Conservation (phyloP, 495 filamentous ascomycete species). For the Aspergillus ellipticus region DNA sequence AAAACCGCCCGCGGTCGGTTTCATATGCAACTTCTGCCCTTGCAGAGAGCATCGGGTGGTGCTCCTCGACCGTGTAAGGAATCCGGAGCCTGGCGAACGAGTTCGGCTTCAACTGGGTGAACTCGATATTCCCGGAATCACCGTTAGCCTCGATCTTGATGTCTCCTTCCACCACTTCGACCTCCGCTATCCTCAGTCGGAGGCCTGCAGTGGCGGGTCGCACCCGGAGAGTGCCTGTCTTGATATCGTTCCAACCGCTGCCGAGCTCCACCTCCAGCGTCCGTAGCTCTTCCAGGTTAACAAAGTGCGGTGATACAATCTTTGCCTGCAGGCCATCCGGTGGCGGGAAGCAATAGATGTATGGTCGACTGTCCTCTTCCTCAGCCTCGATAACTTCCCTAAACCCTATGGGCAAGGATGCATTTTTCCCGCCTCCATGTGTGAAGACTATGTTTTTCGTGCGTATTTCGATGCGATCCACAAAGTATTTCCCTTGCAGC, state of each 20-base stretch:
- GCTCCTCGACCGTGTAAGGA: slow-evolving; percentile 82
- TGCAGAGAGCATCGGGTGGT: slow-evolving; percentile 66
- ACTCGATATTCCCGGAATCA: slow-evolving; percentile 64
- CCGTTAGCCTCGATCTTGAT: slow-evolving; percentile 52
- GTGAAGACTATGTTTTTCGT: slow-evolving; percentile 65
- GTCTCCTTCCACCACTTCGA: slow-evolving; percentile 53
- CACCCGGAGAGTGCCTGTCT: slow-evolving; percentile 64
- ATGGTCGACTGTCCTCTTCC: slow-evolving; percentile 34
- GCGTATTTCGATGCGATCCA: slow-evolving; percentile 67
- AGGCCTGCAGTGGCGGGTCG: slow-evolving; percentile 83
- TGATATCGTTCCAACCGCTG: slow-evolving; percentile 75
- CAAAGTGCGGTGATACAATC: slow-evolving; percentile 38
- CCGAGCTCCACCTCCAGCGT: slow-evolving; percentile 69
- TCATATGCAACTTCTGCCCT: slow-evolving; percentile 75
- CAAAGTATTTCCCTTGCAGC: slow-evolving; percentile 70
- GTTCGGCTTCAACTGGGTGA: slow-evolving; percentile 50
- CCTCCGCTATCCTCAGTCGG: slow-evolving; percentile 71
- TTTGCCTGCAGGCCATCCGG: slow-evolving; percentile 46
- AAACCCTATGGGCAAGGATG: slow-evolving; percentile 34
- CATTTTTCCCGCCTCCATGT: slow-evolving; percentile 29
- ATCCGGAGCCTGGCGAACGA: slow-evolving; percentile 58
- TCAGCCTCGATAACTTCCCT: slow-evolving; percentile 39
- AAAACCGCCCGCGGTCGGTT: slow-evolving; percentile 68
- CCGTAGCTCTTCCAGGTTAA: slow-evolving; percentile 74
- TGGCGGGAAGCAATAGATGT: slow-evolving; percentile 51